A percentile compares a stretch with the other conserved stretches of the same genome.
phyloP scores from a whole-genome alignment of 345 rosid species.

The Eucalyptus virginea region DNA sequence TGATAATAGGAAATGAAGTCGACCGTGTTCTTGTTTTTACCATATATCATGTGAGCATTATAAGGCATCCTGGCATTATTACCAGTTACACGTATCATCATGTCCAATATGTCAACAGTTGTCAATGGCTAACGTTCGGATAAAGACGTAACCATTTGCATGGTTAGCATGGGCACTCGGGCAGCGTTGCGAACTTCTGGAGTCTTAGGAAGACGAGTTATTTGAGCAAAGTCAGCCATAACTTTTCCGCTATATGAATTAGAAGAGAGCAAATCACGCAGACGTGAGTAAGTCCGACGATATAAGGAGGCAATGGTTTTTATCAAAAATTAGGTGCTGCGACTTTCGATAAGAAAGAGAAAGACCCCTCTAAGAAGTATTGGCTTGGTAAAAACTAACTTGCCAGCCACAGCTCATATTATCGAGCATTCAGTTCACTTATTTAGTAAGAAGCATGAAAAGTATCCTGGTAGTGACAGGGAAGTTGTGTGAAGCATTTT shows the following conservation, averaged over 20 bases:
- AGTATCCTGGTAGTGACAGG: neutral
- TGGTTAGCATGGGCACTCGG: neutral
- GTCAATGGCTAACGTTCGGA: neutral
- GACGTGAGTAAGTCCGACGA: neutral
- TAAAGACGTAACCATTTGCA: neutral
- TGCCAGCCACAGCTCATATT: neutral
- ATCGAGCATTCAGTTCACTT: neutral
- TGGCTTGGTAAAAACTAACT: neutral
- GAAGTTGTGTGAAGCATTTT: neutral
- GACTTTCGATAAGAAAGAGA: neutral
- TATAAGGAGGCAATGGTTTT: neutral
- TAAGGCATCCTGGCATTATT: neutral
- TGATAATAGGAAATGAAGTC: neutral
- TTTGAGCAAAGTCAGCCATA: neutral
- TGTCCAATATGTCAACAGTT: neutral
- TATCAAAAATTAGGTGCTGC: neutral
- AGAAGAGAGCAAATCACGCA: neutral
- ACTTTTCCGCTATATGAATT: neutral
- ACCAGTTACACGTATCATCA: neutral
- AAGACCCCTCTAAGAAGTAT: neutral
- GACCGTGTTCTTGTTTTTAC: neutral
- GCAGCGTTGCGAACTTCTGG: neutral
- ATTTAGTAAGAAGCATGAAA: neutral
- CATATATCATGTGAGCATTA: neutral
- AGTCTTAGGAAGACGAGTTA: neutral